Evolutionary conservation across 139 green algal species (phyloP).

Genomic region (Nannochloris sp.): DNA sequence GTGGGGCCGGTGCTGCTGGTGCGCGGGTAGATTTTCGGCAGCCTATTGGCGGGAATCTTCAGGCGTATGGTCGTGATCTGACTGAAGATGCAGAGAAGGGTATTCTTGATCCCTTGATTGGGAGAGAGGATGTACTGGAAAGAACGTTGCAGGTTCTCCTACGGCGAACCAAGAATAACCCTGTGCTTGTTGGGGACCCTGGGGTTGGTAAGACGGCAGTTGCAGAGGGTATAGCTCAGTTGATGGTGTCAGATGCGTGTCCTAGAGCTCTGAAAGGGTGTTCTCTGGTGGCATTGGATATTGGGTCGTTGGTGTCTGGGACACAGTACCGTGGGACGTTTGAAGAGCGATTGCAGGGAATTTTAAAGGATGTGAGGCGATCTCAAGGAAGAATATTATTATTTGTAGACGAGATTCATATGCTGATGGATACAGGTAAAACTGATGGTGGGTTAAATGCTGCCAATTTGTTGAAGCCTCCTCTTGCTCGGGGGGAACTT

Average conservation of each 20-base stretch:
- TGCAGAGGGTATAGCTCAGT: slow-evolving; percentile 79
- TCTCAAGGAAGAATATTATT: slow-evolving; percentile 45
- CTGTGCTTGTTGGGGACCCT: slow-evolving; percentile 78
- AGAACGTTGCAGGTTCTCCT: slow-evolving; percentile 68
- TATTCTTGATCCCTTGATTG: slow-evolving; percentile 60
- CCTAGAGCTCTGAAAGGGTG: slow-evolving; percentile 37
- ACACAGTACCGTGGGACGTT: slow-evolving; percentile 66
- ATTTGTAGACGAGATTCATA: slow-evolving; percentile 71
- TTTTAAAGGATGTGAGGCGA: slow-evolving; percentile 49
- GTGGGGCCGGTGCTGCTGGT: not conserved
- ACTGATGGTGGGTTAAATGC: slow-evolving; percentile 20
- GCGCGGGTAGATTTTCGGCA: not conserved
- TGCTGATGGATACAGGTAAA: slow-evolving; percentile 33
- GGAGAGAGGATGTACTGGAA: slow-evolving; percentile 46
- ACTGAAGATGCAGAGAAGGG: slow-evolving; percentile 49
- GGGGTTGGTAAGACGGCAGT: slow-evolving; percentile 81
- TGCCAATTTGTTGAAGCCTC: slow-evolving; percentile 80
- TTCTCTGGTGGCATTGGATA: slow-evolving; percentile 72
- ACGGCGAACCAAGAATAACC: slow-evolving; percentile 87
- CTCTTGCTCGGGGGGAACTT: slow-evolving; percentile 59
- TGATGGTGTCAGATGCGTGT: slow-evolving; percentile 16
- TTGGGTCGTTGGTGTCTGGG: slow-evolving; percentile 74
- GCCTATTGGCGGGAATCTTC: slow-evolving; percentile 20
- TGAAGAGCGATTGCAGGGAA: slow-evolving; percentile 27
- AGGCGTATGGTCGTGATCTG: slow-evolving; percentile 56